Evolutionary conservation across 345 rosid species (phyloP), one percentile per base, ranked within the genome.

Genomic region (Arabis alpina): DNA sequence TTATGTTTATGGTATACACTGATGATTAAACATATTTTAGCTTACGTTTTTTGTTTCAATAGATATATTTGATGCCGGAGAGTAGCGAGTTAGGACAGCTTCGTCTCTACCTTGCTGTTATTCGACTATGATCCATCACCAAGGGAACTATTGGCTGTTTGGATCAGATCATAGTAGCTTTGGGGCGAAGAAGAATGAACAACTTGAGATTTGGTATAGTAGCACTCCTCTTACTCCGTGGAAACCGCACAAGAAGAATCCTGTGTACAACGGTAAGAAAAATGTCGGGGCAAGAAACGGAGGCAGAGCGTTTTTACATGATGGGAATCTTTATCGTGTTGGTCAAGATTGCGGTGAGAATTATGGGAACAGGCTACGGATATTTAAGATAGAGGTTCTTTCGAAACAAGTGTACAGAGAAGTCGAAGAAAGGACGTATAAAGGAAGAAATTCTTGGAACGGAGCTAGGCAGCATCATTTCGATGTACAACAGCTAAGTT

Each of bases 21-120:
- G n/a, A n/a, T n/a, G n/a, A n/a, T n/a, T n/a, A n/a, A n/a, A n/a
- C n/a, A n/a, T n/a, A n/a, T n/a, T n/a, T n/a, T 10, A 12, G 28
- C 36, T 70, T 76, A 36, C 82, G 12, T 8, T 47, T 15, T 16
- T 28, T 45, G 23, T 6, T 70, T 0, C 14, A 10, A 44, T 53
- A 94, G 99, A 85, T 89, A 76, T 94, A 91, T 75, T 87, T 94
- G 99, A 80, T 94, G 86, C 99, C 99, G 5, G 99, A 94, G 82
- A 79, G 95, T 73, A 81, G 82, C 64, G 69, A 54, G 66, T 82
- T 76, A 66, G 97, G 96, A 41, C 85, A 94, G 41, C 85, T 94
- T 72, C 84, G 85, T 62, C 84, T 91, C 36, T 94, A 91, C 83
- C 86, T 89, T 66, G 93, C 95, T 42, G 58, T 80, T 23, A 88